Conservation (phyloP, 768 basidiomycete genomes). For the Amanita fuliginea region DNA sequence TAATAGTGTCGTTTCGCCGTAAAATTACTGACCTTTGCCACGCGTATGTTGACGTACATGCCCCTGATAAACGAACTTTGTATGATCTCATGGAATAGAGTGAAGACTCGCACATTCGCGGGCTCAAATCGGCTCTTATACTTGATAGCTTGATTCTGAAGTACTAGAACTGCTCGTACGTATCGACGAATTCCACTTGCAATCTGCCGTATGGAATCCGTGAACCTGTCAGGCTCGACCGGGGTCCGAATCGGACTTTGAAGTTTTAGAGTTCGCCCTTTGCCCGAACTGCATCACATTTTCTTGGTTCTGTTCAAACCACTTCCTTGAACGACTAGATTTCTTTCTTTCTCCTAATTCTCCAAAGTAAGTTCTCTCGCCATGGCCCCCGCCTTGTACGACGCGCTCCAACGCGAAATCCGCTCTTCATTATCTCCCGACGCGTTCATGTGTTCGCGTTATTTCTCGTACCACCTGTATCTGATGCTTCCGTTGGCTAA, state of each 20-base stretch:
- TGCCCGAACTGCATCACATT: constrained; percentile 26
- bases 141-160: no score
- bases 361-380: constrained; percentile 27
- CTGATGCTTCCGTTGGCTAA: constrained; percentile 16
- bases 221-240: constrained; percentile 7
- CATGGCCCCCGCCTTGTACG: background rate
- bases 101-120: no score
- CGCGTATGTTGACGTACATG: background rate
- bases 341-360: constrained; percentile 21
- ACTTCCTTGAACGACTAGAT: constrained; percentile 28
- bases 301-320: constrained; percentile 35
- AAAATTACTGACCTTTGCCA: background rate
- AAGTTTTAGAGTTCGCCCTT: constrained; percentile 29
- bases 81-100: no score
- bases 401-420: constrained; percentile 6
- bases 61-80: no score
- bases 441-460: constrained; percentile 25
- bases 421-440: constrained; percentile 9
- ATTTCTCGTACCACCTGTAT: constrained; percentile 34
- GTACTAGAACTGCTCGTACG: background rate
- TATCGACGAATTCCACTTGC: no score
- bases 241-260: constrained; percentile 33
- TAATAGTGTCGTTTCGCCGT: background rate
- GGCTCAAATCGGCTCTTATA: no score
- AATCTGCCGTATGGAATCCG: no score